Conservation (phyloP, 805 yeast genomes). For the Yamadazyma nakazawae region DNA sequence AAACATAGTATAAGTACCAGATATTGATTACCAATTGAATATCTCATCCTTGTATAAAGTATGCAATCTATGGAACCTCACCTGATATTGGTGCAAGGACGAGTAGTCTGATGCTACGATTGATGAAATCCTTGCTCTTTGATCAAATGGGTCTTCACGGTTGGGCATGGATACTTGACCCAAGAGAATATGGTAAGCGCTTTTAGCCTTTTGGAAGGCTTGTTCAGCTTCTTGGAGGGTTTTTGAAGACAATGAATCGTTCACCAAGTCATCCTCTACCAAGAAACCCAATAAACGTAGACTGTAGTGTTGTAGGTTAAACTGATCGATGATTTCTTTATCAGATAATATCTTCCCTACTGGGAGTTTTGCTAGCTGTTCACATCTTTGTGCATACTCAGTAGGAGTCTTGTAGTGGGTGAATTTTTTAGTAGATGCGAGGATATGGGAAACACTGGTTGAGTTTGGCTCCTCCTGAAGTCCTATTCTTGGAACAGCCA, state of each 20-base stretch:
- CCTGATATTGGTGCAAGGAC: background rate
- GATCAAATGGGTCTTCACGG: background rate
- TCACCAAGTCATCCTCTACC: conserved; percentile 5
- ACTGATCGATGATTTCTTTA: background rate
- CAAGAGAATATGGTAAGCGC: conserved; percentile 9
- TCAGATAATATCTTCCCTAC: background rate
- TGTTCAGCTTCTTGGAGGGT: background rate
- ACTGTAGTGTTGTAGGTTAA: conserved; percentile 4
- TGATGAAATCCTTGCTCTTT: background rate
- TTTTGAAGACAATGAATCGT: background rate
- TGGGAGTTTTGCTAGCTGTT: background rate
- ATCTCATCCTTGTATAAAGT: background rate
- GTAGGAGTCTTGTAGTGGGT: background rate
- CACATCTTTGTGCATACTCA: background rate
- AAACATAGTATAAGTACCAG: too few relatives aligned
- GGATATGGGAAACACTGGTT: background rate
- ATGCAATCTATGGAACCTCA: background rate
- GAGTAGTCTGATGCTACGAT: background rate
- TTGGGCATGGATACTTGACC: conserved; percentile 2
- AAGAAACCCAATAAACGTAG: conserved; percentile 9
- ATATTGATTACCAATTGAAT: background rate
- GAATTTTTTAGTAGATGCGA: background rate
- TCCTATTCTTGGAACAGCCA: background rate
- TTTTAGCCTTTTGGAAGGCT: conserved; percentile 2
- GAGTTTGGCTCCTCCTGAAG: background rate